Evolutionary conservation across 495 filamentous ascomycete species (phyloP).

Genomic region (Neurospora sp.): DNA sequence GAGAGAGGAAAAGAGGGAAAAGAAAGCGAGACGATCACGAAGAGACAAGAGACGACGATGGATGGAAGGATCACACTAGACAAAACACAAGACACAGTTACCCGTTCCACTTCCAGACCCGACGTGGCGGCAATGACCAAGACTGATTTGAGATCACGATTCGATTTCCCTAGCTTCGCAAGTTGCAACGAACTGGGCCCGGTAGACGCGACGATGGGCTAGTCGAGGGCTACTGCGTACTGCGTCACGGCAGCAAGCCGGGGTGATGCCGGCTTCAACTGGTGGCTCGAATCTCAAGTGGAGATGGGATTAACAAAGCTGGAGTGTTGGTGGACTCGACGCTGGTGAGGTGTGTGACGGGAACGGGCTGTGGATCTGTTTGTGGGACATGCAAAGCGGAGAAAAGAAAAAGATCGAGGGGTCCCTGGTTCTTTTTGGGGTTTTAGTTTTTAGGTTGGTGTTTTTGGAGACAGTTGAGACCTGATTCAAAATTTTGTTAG

Average conservation of each 20-base stretch:
- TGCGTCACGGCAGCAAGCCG: neutral
- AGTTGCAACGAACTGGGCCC: neutral
- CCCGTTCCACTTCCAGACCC: neutral
- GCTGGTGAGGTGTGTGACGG: neutral
- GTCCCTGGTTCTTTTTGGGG: neutral
- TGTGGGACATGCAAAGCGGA: neutral
- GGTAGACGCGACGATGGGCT: neutral
- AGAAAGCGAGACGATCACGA: neutral
- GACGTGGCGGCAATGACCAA: neutral
- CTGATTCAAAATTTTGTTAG: neutral
- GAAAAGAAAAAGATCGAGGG: neutral
- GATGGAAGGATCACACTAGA: neutral
- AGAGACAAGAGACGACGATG: neutral
- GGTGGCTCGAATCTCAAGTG: neutral
- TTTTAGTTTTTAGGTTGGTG: neutral
- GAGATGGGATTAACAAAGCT: neutral
- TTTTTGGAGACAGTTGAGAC: neutral
- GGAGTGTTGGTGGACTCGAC: neutral
- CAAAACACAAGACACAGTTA: neutral
- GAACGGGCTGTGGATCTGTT: neutral
- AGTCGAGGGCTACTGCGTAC: neutral
- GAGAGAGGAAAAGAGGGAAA: neutral
- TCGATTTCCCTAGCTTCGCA: neutral
- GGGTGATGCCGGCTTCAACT: neutral
- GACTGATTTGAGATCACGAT: neutral